Percentiles rank a stretch among this genome's conserved stretches.
Evolutionary conservation across 2,329 filamentous ascomycete species (phyloP).

Genomic region (Penicillium janthinellum): DNA sequence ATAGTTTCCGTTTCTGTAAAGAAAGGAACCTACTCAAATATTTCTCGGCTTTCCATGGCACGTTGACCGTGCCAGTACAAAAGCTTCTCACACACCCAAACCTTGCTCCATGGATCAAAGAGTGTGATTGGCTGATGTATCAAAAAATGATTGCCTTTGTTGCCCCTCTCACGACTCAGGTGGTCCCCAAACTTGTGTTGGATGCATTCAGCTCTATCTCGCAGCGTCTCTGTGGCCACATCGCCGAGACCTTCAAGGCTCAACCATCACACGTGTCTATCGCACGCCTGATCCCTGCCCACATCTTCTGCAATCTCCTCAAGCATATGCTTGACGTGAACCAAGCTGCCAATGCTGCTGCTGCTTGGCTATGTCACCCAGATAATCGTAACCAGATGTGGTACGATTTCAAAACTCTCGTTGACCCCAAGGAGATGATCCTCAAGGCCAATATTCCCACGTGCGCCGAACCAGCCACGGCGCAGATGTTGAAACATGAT

Average conservation of each 20-base stretch:
- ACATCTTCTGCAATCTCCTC: conserved; percentile 82
- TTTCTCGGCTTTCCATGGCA: conserved; percentile 93
- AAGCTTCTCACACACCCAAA: conserved; percentile 82
- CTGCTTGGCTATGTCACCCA: conserved; percentile 85
- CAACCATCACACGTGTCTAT: conserved; percentile 83
- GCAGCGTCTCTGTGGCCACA: conserved; percentile 75
- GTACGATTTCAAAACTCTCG: conserved; percentile 66
- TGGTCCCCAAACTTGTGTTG: conserved; percentile 83
- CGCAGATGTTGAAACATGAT: conserved; percentile 48
- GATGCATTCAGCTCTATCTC: conserved; percentile 87
- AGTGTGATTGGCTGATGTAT: conserved; percentile 94
- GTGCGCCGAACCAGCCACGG: conserved; percentile 38
- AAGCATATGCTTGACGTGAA: conserved; percentile 90
- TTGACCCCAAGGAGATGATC: conserved; percentile 45
- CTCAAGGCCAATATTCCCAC: conserved; percentile 44
- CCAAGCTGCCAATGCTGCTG: conserved; percentile 87
- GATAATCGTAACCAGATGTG: conserved; percentile 96
- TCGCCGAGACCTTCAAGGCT: conserved; percentile 79
- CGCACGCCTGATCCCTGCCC: conserved; percentile 84
- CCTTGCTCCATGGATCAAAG: conserved; percentile 88
- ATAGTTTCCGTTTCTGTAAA: conserved; percentile 93
- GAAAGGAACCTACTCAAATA: conserved; percentile 96
- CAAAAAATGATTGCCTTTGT: conserved; percentile 96
- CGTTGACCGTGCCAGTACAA: conserved; percentile 93
- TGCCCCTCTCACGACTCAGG: conserved; percentile 83